Evolutionary conservation across 352 stramenopile species (phyloP).

Genomic region (Phytophthora litchii): DNA sequence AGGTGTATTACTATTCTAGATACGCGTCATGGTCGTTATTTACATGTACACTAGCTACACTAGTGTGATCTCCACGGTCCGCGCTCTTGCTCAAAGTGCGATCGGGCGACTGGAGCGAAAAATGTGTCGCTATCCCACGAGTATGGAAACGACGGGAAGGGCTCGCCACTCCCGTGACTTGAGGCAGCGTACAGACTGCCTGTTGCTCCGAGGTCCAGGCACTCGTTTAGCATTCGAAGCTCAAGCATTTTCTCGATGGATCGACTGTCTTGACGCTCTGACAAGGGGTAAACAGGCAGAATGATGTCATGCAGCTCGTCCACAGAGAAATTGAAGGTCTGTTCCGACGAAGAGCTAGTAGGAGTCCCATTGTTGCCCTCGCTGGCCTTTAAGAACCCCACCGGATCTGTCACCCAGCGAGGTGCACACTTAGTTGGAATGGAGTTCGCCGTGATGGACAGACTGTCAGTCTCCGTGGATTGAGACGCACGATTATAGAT

Average conservation of each 20-base stretch:
- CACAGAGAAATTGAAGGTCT: conserved; percentile 31
- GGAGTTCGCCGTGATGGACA: conserved; percentile 3
- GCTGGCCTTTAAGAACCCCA: conserved; percentile 31
- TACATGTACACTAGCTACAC: conserved; percentile 15
- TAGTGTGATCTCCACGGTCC: conserved; percentile 29
- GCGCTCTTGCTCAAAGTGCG: conserved; percentile 32
- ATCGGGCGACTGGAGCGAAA: conserved; percentile 28
- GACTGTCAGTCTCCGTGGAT: background rate
- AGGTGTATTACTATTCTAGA: conserved; percentile 5
- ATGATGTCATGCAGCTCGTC: conserved; percentile 46
- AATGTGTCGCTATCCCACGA: conserved; percentile 37
- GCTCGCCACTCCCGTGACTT: conserved; percentile 20
- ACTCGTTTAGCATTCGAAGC: conserved; percentile 43
- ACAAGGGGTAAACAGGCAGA: conserved; percentile 17
- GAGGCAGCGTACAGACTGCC: conserved; percentile 16
- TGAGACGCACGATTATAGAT: conserved; percentile 11
- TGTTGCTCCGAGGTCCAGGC: conserved; percentile 30
- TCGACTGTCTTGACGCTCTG: conserved; percentile 27
- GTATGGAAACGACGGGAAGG: conserved; percentile 28
- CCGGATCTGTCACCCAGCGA: conserved; percentile 28
- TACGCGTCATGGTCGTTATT: conserved; percentile 2
- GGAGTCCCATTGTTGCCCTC: conserved; percentile 21
- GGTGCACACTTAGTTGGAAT: conserved; percentile 6
- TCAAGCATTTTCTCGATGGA: conserved; percentile 39
- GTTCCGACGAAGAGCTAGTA: conserved; percentile 34